Evolutionary conservation across 106 monocot genomes (phyloP).

Genomic region (Dioscorea zingiberensis): DNA sequence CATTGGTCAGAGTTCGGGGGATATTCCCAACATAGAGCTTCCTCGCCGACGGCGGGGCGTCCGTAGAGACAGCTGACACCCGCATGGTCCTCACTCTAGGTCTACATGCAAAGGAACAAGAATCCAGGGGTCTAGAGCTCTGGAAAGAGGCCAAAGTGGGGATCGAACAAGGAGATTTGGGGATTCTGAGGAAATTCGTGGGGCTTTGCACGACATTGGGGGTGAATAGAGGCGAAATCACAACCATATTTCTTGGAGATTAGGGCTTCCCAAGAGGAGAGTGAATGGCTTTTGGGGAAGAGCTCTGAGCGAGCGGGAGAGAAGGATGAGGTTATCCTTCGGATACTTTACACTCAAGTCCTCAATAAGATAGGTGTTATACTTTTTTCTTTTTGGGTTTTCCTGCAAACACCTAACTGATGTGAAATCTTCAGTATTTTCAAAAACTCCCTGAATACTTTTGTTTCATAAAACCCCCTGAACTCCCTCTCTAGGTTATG

Average conservation of each 20-base stretch:
- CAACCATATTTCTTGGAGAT: conserved; percentile 14
- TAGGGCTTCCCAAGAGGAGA: too few relatives aligned
- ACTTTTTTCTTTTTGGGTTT: too few relatives aligned
- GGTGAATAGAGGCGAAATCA: conserved; percentile 17
- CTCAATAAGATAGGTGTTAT: too few relatives aligned
- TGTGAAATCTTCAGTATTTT: too few relatives aligned
- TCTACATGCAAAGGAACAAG: not conserved
- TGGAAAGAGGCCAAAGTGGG: not conserved
- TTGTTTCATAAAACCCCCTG: too few relatives aligned
- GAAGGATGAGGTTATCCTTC: too few relatives aligned
- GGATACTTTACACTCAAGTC: too few relatives aligned
- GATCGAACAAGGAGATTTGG: not conserved
- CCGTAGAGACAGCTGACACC: conserved; percentile 15
- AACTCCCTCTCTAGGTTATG: too few relatives aligned
- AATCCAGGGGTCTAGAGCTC: not conserved
- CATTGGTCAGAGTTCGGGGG: conserved; percentile 55
- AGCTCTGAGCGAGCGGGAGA: too few relatives aligned
- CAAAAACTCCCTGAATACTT: too few relatives aligned
- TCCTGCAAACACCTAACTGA: too few relatives aligned
- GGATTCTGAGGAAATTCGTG: not conserved
- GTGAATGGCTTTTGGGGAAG: too few relatives aligned
- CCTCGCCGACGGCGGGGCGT: conserved; percentile 27
- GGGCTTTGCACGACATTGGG: conserved; percentile 25
- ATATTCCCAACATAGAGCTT: conserved; percentile 94
- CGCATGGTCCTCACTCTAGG: conserved; percentile 1